phyloP scores from a whole-genome alignment of 768 basidiomycete species.

The Rhodosporidiobolus sp. region DNA sequence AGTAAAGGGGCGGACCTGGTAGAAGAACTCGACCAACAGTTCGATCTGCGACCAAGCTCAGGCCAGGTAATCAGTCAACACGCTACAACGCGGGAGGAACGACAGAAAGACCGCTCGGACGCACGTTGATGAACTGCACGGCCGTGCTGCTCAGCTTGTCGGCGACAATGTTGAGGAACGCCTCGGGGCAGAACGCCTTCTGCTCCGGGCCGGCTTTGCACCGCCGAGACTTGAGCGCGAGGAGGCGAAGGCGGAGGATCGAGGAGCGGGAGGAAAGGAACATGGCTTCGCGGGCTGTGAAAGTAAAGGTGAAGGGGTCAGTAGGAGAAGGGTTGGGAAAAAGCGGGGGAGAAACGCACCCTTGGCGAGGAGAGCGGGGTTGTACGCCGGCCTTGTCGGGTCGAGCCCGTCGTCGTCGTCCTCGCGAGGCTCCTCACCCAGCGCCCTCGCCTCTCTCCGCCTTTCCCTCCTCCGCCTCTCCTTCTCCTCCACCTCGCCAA shows the following conservation, averaged over 20 bases:
- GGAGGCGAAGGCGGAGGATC: conserved; percentile 79
- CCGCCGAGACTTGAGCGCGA: conserved; percentile 80
- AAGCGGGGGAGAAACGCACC: conserved; percentile 57
- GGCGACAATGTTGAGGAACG: conserved; percentile 92
- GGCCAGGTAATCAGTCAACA: neutral
- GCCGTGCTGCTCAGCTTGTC: conserved; percentile 95
- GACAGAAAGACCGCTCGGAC: neutral
- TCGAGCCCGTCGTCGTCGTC: conserved; percentile 59
- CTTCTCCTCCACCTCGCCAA: conserved; percentile 73
- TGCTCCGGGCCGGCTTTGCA: conserved; percentile 78
- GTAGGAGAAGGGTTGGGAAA: neutral
- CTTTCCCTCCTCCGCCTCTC: conserved; percentile 46
- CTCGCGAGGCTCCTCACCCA: conserved; percentile 38
- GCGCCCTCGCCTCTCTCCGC: conserved; percentile 35
- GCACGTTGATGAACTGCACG: conserved; percentile 87
- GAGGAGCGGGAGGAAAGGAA: conserved; percentile 75
- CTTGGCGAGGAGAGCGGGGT: conserved; percentile 84
- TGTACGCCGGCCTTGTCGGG: conserved; percentile 63
- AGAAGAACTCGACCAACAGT: conserved; percentile 96
- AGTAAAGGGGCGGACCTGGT: conserved; percentile 62
- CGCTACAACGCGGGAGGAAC: neutral
- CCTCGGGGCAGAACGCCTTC: conserved; percentile 89
- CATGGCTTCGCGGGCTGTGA: conserved; percentile 82
- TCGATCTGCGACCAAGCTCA: conserved; percentile 59
- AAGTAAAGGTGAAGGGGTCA: conserved; percentile 31